Conservation (phyloP, 257 asterid species). For the Thymus mandschuricus region DNA sequence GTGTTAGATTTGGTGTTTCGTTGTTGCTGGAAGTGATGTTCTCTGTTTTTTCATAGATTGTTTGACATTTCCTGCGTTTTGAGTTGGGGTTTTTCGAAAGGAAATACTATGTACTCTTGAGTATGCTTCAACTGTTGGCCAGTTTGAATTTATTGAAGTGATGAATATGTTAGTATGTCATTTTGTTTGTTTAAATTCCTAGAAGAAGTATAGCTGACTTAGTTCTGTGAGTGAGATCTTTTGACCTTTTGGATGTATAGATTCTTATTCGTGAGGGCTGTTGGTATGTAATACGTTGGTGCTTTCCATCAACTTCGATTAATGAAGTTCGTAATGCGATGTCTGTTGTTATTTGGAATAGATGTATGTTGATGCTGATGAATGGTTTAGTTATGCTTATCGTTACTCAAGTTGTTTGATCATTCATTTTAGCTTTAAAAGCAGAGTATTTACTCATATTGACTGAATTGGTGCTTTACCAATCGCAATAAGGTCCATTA, state of each 20-base stretch:
- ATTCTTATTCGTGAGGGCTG: not conserved
- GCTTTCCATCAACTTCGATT: not conserved
- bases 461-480: too few relatives aligned
- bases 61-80: not conserved
- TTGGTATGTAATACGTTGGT: not conserved
- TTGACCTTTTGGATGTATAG: not conserved
- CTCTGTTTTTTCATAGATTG: not conserved
- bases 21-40: constrained; percentile 3
- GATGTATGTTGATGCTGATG: constrained; percentile 11
- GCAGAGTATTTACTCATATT: not conserved
- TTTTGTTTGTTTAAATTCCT: not conserved
- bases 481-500: not conserved
- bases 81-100: not conserved
- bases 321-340: constrained; percentile 2
- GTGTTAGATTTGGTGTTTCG: constrained; percentile 1
- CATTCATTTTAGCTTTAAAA: constrained; percentile 4
- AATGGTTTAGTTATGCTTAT: constrained; percentile 1
- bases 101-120: not conserved
- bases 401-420: constrained; percentile 18
- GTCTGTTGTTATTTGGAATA: not conserved
- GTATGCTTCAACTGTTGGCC: not conserved
- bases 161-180: not conserved
- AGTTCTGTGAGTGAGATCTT: not conserved
- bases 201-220: constrained; percentile 2
- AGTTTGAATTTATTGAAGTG: not conserved